These are phyloP conservation scores for Pilobolus umbonatus DNA, from an alignment of 192 early-diverging fungal genomes.

Conservation along the genomic window DNA sequence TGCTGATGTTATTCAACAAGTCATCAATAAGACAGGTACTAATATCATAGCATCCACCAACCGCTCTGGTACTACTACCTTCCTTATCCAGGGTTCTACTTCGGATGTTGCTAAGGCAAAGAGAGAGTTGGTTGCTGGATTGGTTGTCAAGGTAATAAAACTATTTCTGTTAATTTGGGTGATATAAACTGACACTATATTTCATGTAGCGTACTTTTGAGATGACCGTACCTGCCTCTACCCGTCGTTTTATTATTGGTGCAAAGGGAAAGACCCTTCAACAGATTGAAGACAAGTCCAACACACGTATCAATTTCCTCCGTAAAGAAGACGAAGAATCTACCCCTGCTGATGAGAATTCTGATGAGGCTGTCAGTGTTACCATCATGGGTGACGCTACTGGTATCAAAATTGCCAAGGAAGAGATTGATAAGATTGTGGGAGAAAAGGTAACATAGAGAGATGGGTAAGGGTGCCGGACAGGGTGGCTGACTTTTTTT, in stretches of 20 bases:
- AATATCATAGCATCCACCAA: constrained; percentile 83
- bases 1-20: constrained; percentile 53
- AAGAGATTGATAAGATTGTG: constrained; percentile 78
- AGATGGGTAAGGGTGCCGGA: neutral
- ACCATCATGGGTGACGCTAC: constrained; percentile 80
- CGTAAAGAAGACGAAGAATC: constrained; percentile 45
- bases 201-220: constrained; percentile 34
- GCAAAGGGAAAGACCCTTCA: constrained; percentile 75
- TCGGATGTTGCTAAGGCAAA: constrained; percentile 75
- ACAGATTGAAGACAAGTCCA: constrained; percentile 67
- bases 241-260: constrained; percentile 80
- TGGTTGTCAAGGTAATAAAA: constrained; percentile 60
- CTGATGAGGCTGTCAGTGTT: constrained; percentile 61
- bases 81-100: constrained; percentile 78
- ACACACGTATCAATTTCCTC: constrained; percentile 67
- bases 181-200: neutral
- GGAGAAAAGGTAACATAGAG: constrained; percentile 53
- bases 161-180: neutral
- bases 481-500: neutral
- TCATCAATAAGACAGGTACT: constrained; percentile 65
- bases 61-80: constrained; percentile 66
- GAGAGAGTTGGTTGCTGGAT: constrained; percentile 66
- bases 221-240: constrained; percentile 70
- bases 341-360: constrained; percentile 47
- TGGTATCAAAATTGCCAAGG: constrained; percentile 79